These are phyloP conservation scores for Heracleum sosnowskyi DNA, from an alignment of 129 eudicot species.

Conservation along the genomic window DNA sequence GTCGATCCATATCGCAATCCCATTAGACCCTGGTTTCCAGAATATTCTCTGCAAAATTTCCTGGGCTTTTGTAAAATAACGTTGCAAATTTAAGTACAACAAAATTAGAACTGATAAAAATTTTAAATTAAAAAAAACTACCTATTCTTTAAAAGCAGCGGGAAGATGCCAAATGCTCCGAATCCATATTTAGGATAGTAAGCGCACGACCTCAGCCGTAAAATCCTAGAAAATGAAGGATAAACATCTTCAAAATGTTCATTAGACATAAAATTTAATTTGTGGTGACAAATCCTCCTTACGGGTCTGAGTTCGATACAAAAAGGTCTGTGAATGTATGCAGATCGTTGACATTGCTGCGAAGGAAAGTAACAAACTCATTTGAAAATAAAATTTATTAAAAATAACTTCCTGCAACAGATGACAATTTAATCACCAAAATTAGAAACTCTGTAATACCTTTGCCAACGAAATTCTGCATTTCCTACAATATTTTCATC, in stretches of 20 bases:
- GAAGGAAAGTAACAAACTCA: background rate
- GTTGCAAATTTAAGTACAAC: background rate
- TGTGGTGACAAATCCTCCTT: constrained; percentile 21
- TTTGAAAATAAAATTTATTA: background rate
- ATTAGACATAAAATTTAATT: background rate
- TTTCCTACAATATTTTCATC: constrained; percentile 65
- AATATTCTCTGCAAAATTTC: constrained; percentile 38
- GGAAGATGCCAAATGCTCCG: constrained; percentile 91
- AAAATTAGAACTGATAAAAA: background rate
- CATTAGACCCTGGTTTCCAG: constrained; percentile 75
- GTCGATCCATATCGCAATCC: constrained; percentile 88
- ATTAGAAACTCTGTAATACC: constrained; percentile 33
- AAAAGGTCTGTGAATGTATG: constrained; percentile 81
- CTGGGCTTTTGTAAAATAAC: background rate
- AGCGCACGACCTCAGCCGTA: constrained; percentile 80
- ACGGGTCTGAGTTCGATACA: constrained; percentile 87
- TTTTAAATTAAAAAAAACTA: constrained; percentile 13
- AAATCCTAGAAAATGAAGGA: constrained; percentile 38
- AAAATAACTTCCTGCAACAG: background rate
- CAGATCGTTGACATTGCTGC: constrained; percentile 76
- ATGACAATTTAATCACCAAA: constrained; percentile 3
- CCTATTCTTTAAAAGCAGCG: constrained; percentile 69
- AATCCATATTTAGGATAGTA: constrained; percentile 76
- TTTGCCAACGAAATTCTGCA: constrained; percentile 94
- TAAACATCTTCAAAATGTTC: constrained; percentile 1